Evolutionary conservation across 2,329 filamentous ascomycete genomes (phyloP).

Genomic region (Rachicladosporium sp.): DNA sequence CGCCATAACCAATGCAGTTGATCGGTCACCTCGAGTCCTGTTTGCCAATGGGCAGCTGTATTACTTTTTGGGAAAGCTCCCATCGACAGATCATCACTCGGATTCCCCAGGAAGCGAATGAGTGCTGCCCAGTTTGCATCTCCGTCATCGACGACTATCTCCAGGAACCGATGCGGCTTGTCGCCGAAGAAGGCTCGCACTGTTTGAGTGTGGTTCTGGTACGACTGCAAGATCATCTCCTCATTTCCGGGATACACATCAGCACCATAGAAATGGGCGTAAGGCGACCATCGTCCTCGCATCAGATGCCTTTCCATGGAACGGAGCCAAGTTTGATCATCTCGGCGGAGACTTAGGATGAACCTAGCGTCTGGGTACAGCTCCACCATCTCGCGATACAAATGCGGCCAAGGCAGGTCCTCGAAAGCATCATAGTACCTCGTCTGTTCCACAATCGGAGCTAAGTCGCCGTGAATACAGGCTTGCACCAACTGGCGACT

Average conservation of each 20-base stretch:
- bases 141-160: constrained; percentile 13
- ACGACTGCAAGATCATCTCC: constrained; percentile 13
- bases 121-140: constrained; percentile 14
- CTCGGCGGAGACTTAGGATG: constrained; percentile 17
- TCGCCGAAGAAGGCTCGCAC: constrained; percentile 14
- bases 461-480: constrained; percentile 15
- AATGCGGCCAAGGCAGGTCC: constrained; percentile 19
- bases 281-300: constrained; percentile 15
- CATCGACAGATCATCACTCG: constrained; percentile 8
- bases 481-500: constrained; percentile 19
- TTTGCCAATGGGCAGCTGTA: constrained; percentile 16
- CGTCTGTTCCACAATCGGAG: constrained; percentile 13
- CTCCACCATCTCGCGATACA: constrained; percentile 19
- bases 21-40: constrained; percentile 10
- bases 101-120: constrained; percentile 12
- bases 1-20: constrained; percentile 15
- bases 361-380: constrained; percentile 19
- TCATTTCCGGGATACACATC: constrained; percentile 13
- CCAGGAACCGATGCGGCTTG: constrained; percentile 11
- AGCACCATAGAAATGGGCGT: constrained; percentile 15
- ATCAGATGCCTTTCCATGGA: constrained; percentile 18
- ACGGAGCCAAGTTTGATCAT: constrained; percentile 19
- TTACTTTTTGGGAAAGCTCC: constrained; percentile 16
- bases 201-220: constrained; percentile 13
- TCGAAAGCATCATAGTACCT: constrained; percentile 20